Conservation (phyloP, 768 basidiomycete species). For the Boletellus emodensis region DNA sequence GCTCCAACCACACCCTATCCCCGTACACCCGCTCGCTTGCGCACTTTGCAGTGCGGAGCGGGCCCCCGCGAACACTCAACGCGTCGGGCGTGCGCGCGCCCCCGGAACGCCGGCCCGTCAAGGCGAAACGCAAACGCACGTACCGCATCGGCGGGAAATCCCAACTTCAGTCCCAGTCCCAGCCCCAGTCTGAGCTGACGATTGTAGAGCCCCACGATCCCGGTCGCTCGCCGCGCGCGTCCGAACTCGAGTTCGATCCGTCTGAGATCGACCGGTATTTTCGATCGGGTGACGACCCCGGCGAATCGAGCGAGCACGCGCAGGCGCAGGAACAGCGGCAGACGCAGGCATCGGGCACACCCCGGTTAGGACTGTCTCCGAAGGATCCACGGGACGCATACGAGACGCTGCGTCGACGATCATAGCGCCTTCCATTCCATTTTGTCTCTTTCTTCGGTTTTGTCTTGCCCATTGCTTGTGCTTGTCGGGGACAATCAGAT, state of each 20-base stretch:
- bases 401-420: conserved; percentile 10
- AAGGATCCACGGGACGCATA: conserved; percentile 5
- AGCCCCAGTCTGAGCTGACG: neutral
- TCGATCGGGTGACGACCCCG: conserved; percentile 32
- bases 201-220: conserved; percentile 3
- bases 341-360: neutral
- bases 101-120: conserved; percentile 52
- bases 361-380: neutral
- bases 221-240: conserved; percentile 28
- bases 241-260: conserved; percentile 57
- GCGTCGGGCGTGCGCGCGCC: conserved; percentile 32
- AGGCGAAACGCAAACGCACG: conserved; percentile 73
- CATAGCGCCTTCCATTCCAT: neutral
- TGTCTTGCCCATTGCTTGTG: neutral
- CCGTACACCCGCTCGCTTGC: conserved; percentile 89
- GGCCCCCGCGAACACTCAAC: conserved; percentile 55
- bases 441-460: neutral
- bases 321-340: neutral
- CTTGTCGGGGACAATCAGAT: neutral
- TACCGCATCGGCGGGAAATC: conserved; percentile 50
- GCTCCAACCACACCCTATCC: conserved; percentile 90
- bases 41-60: conserved; percentile 90
- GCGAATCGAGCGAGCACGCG: conserved; percentile 1
- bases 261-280: conserved; percentile 78
- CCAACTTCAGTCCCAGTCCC: conserved; percentile 13